Base-by-base conservation (phyloP, 768 basidiomycete species). In the Suillus subaureus region DNA sequence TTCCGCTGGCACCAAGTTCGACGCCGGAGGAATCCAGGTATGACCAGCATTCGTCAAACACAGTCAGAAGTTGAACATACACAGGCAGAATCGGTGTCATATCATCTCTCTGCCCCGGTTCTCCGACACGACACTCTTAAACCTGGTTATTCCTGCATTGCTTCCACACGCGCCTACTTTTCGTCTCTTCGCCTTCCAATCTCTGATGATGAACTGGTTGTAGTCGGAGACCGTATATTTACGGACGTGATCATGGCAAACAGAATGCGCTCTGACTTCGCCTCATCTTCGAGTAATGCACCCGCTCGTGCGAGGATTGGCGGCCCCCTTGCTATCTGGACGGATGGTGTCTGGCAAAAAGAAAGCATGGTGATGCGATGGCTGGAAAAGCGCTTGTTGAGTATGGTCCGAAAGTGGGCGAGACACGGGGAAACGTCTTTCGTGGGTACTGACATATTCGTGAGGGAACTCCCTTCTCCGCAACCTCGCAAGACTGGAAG, bases 211-310 rank as follows among this genome's bases (percentile, higher is more conserved):
- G 85, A 90, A 65, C 80, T 97, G 51, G 79, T 98, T 64, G 78
- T 98, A 45, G 89, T 99, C 15, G 97, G 97, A 0, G 97, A 99
- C 79, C 86, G 97, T 13, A 78, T 98, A 61, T 91, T 97, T 71
- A 99, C 97, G 0, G 97, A 99, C 74, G 79, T 96, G 21, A 85
- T 98, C 61, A 81, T 98, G 76, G 90, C 94, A 11, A 90, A 92
- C 70, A 87, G 94, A 42, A 88, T 96, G 81, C 61, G 28, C 76
- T 75, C 33, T 72, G 64, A 33, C 70, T 64, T 65, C 71, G 49
- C 40, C 64, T 52, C 40, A 55, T 58, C 35, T 56, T 64, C 62
- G 66, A 71, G 1, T 62, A 26, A 54, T 6, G 42, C 23, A 35
- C n/a, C 47, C 12, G n/a, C 64, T 31, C 26, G 28, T 42, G 26